Percentiles rank a stretch among this genome's conserved stretches.
These are phyloP conservation scores for Phialemoniopsis sp. DNA, from an alignment of 2,329 filamentous ascomycete genomes.

Conservation along the genomic window DNA sequence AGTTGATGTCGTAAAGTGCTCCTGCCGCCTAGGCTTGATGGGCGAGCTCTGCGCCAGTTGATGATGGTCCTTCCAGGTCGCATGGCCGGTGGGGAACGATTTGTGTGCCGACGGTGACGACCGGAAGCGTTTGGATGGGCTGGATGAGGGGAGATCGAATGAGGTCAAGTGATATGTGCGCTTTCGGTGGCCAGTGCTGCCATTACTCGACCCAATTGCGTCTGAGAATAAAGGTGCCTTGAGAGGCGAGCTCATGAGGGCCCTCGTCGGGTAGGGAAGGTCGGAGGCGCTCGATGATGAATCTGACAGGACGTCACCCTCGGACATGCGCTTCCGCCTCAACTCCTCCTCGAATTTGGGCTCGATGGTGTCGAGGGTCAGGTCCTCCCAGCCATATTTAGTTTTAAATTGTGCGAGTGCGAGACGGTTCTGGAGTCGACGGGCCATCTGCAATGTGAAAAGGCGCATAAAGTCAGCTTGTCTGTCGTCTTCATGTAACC, in stretches of 20 bases:
- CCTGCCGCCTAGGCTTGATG: constrained; percentile 69
- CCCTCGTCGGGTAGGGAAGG: constrained; percentile 61
- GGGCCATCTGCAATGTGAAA: constrained; percentile 68
- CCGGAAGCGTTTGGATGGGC: constrained; percentile 67
- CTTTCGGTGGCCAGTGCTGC: constrained; percentile 62
- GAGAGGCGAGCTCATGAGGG: constrained; percentile 80
- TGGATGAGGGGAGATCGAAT: constrained; percentile 49
- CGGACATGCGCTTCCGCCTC: constrained; percentile 64
- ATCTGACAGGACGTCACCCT: constrained; percentile 77
- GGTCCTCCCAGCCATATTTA: constrained; percentile 89
- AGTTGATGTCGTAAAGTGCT: constrained; percentile 68
- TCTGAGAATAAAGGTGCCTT: constrained; percentile 83
- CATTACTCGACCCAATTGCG: constrained; percentile 67
- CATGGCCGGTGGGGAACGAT: constrained; percentile 46
- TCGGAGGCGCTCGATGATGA: constrained; percentile 83
- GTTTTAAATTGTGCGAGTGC: constrained; percentile 97
- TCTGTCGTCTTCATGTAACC: constrained; percentile 6
- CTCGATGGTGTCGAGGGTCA: constrained; percentile 82
- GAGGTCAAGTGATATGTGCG: constrained; percentile 53
- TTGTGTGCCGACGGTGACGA: constrained; percentile 58
- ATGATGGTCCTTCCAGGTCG: constrained; percentile 76
- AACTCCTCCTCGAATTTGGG: constrained; percentile 78
- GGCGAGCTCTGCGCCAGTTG: constrained; percentile 83
- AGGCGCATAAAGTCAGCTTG: constrained; percentile 13
- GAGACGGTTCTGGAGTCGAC: constrained; percentile 87